Base-by-base conservation (phyloP, 139 green algal species). In the Closterium sp. region DNA sequence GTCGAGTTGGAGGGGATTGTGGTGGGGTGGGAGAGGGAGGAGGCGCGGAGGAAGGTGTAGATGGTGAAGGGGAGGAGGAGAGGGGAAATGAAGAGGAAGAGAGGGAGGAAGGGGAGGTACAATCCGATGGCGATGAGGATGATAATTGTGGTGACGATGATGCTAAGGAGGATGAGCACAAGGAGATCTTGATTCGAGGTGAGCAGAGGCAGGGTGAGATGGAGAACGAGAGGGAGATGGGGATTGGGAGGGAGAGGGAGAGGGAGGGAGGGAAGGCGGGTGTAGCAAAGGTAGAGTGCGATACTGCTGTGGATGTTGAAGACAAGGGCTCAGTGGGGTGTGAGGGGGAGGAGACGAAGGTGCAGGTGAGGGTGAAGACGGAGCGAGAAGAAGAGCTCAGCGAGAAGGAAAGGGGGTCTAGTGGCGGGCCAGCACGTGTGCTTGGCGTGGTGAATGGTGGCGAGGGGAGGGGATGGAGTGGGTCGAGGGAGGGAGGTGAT, bases 21-120 rank as follows among this genome's bases (percentile, higher is more conserved):
- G n/a, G n/a, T 33, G 84, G 23, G 84, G 84, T 87, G 84, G 19
- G 84, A 84, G 33, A 69, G 76, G 76, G 76, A 31, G 76, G 76
- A 7, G 28, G 4, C 4, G 28, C 25, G 76, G 76, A 85, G 76
- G n/a, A 33, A 23, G 83, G 30, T 86, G 28, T 33, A 28, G 83
- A 86, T 3, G n/a, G 83, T 34, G 31, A 32, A 28, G 83, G 25
- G 55, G 55, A 87, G 12, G 33, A 7, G 25, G 25, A 34, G 84
- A 87, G 33, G 25, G 84, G 25, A 87, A 87, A 34, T 87, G 84
- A 16, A 87, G 84, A 87, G 33, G 16, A 35, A 25, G 84, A 83
- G 25, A 87, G 23, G 23, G 84, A 87, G 33, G 84, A 87, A 35
- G 84, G 33, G 33, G 33, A 87, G 84, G 84, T 87, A 76, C 25